A percentile compares a stretch with the other conserved stretches of the same genome.
Conservation (phyloP, 2,329 filamentous ascomycete genomes). For the Tolypocladium capitatum region DNA sequence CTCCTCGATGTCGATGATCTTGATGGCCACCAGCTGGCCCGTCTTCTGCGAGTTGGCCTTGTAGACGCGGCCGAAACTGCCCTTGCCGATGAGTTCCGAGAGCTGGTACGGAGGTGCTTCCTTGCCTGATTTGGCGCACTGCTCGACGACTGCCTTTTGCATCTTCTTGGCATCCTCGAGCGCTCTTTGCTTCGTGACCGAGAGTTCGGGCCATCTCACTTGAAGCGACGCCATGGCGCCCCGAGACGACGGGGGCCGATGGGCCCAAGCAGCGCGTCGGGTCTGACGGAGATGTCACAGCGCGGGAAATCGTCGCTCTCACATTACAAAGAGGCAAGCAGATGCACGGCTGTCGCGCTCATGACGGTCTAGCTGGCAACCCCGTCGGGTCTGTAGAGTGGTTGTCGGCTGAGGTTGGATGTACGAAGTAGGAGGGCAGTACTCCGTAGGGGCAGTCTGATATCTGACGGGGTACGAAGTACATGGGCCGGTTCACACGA, state of each 20-base stretch:
- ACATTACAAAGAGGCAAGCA: neutral
- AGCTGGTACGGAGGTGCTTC: conserved; percentile 54
- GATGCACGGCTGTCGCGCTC: neutral
- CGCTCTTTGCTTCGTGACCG: conserved; percentile 43
- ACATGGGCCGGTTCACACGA: neutral
- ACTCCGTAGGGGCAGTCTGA: no score
- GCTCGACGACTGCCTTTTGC: conserved; percentile 49
- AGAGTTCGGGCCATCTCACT: conserved; percentile 26
- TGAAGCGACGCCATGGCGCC: conserved; percentile 28
- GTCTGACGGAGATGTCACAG: neutral
- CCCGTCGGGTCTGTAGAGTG: neutral
- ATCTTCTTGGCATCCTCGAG: conserved; percentile 59
- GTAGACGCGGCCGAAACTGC: conserved; percentile 61
- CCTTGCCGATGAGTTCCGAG: conserved; percentile 61
- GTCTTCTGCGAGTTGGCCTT: conserved; percentile 40
- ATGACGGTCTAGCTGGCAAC: neutral
- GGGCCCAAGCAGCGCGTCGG: neutral
- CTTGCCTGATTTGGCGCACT: conserved; percentile 45
- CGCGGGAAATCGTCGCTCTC: neutral
- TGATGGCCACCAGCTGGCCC: conserved; percentile 53
- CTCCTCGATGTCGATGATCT: conserved; percentile 76
- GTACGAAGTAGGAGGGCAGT: neutral
- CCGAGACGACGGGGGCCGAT: neutral
- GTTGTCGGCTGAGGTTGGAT: neutral
- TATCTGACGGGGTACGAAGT: no score